A percentile compares a stretch with the other conserved stretches of the same genome.
Evolutionary conservation across 2,329 filamentous ascomycete genomes (phyloP).

Genomic region (Arthrobotrys pseudoclavata): DNA sequence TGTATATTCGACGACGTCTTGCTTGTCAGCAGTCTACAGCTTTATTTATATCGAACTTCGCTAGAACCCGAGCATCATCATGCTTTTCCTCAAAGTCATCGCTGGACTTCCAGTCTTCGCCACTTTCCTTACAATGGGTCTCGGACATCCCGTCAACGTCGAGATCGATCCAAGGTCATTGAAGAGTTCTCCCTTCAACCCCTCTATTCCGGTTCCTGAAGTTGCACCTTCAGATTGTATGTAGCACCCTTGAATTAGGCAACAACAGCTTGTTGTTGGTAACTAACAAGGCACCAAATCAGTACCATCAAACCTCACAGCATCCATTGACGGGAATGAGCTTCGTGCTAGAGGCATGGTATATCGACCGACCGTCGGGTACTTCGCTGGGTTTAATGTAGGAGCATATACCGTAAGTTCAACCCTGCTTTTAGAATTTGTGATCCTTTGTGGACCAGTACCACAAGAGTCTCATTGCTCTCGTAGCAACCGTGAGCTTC

Average conservation of each 20-base stretch:
- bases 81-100: constrained; percentile 1
- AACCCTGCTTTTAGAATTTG: not conserved
- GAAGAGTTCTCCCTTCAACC: constrained; percentile 46
- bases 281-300: not conserved
- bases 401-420: constrained; percentile 60
- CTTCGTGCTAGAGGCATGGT: constrained; percentile 45
- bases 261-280: not conserved
- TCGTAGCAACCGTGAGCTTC: not conserved
- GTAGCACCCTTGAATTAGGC: constrained; percentile 8
- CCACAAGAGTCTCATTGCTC: not conserved
- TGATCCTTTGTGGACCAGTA: not conserved
- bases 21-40: not conserved
- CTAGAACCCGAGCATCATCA: not conserved
- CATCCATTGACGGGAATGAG: constrained; percentile 7
- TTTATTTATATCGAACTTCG: not conserved
- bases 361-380: constrained; percentile 59
- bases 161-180: constrained; percentile 34
- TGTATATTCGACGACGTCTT: not conserved
- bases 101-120: not conserved
- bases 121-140: constrained; percentile 7
- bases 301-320: constrained; percentile 13
- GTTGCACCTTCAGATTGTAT: constrained; percentile 40
- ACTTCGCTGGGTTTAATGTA: constrained; percentile 63
- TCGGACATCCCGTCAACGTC: constrained; percentile 29
- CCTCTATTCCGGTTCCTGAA: constrained; percentile 46